phyloP scores from a whole-genome alignment of 2,329 filamentous ascomycete species.

The Colletotrichum simmondsii region DNA sequence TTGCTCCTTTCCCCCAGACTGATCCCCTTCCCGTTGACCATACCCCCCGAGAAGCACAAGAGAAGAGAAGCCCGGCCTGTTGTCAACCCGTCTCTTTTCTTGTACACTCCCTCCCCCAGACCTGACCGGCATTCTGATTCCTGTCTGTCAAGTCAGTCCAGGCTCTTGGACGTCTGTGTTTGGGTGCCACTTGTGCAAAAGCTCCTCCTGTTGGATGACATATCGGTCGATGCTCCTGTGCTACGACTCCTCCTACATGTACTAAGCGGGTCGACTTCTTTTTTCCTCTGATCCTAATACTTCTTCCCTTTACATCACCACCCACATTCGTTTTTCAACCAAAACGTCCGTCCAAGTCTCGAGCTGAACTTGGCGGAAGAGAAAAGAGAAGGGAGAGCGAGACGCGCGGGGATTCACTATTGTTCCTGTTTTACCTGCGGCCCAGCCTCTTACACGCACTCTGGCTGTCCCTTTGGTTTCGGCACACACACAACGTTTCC shows the following conservation, averaged over 20 bases:
- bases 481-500: background rate
- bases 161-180: conserved; percentile 11
- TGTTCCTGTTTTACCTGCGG: conserved; percentile 22
- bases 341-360: background rate
- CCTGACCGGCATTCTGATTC: background rate
- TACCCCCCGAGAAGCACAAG: conserved; percentile 1
- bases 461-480: background rate
- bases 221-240: conserved; percentile 19
- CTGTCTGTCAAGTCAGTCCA: conserved; percentile 20
- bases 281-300: conserved; percentile 3
- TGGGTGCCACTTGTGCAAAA: conserved; percentile 18
- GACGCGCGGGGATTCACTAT: conserved; percentile 16
- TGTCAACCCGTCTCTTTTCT: conserved; percentile 8
- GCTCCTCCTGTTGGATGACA: conserved; percentile 29
- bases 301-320: conserved; percentile 11
- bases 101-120: conserved; percentile 12
- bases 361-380: conserved; percentile 5
- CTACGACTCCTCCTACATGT: background rate
- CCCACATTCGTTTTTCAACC: conserved; percentile 29
- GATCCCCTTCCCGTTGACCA: background rate
- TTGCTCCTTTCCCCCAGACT: conserved; percentile 16
- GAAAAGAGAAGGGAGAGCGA: conserved; percentile 15
- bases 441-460: conserved; percentile 8
- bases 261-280: conserved; percentile 24
- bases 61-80: conserved; percentile 10